Base-by-base conservation (phyloP, 2,329 filamentous ascomycete species). In the Hymenoscyphus fraxineus region DNA sequence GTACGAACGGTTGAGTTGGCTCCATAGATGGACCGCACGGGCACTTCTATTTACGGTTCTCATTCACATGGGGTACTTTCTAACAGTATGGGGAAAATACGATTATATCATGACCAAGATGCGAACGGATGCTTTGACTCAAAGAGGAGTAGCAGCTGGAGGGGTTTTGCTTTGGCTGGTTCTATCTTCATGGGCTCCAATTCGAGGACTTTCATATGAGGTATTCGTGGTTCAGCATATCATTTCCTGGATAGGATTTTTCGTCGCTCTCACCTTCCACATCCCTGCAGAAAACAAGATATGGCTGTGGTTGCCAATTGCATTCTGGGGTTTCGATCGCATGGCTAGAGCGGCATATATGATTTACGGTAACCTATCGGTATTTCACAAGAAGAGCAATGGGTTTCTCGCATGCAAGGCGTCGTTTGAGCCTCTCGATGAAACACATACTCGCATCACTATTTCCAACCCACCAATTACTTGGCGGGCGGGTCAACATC, bases 1-100 rank as follows among this genome's bases (percentile, higher is more conserved):
- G 6, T 87, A 88, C 68, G 87, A 90, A 73, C 80, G 87, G 60
- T 76, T 90, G 56, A 89, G 88, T 67, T 86, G 88, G 55, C 76
- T 90, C 47, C 88, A 90, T 75, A 82, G 87, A 66, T 90, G 83
- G 82, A 76, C 78, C 1, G 76, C 82, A 2, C 76, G 83, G 9
- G 80, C 77, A 1, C 74, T 85, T 51, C 82, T 83, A 73, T 71
- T 85, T 51, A 83, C 81, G 0, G 78, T 80, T 1, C 81, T 82
- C 9, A 79, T 85, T 19, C 83, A 86, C 67, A 79, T 83, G 78
- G 77, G 78, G 2, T 85, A 82, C 69, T 85, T 82, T 76, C 80
- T 84, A 61, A 77, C 77, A 6, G 78, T 79, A 62, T 86, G 83
- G 82, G 78, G 70, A 12, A 77, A 79, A 54, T 83, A 80, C 61